These are phyloP conservation scores for Casuarina equisetifolia DNA, from an alignment of 306 rosid species.

Conservation along the genomic window DNA sequence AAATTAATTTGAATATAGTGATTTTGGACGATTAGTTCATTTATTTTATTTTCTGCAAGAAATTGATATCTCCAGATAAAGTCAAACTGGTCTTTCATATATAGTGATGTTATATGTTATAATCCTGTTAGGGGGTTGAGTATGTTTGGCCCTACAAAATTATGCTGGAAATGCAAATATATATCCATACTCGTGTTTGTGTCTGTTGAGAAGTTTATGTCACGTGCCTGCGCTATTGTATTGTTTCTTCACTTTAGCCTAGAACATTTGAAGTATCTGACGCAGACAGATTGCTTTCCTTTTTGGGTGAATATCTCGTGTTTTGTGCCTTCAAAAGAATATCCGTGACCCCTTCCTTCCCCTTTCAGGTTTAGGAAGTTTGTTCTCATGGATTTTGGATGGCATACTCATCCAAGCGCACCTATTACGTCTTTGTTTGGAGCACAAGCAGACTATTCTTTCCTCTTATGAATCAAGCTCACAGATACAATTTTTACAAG, in stretches of 20 bases:
- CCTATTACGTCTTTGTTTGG: conserved; percentile 68
- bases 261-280: conserved; percentile 53
- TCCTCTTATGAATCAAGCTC: conserved; percentile 41
- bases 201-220: conserved; percentile 1
- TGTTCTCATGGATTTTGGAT: conserved; percentile 59
- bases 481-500: conserved; percentile 78
- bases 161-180: not conserved
- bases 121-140: not conserved
- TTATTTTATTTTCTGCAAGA: not conserved
- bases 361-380: conserved; percentile 48
- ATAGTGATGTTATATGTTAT: not conserved
- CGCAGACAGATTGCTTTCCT: conserved; percentile 52
- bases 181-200: not conserved
- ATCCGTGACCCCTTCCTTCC: not conserved
- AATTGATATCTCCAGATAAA: not conserved
- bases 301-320: not conserved
- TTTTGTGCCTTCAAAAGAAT: not conserved
- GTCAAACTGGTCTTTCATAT: not conserved
- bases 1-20: not conserved
- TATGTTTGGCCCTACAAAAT: not conserved
- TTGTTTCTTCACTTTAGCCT: conserved; percentile 48
- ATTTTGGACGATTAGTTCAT: not conserved
- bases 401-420: conserved; percentile 74
- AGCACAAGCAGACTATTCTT: conserved; percentile 48
- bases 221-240: not conserved